Evolutionary conservation across 805 yeast species (phyloP), one percentile per base, ranked within the genome.

Genomic region (Saturnispora mendoncae): DNA sequence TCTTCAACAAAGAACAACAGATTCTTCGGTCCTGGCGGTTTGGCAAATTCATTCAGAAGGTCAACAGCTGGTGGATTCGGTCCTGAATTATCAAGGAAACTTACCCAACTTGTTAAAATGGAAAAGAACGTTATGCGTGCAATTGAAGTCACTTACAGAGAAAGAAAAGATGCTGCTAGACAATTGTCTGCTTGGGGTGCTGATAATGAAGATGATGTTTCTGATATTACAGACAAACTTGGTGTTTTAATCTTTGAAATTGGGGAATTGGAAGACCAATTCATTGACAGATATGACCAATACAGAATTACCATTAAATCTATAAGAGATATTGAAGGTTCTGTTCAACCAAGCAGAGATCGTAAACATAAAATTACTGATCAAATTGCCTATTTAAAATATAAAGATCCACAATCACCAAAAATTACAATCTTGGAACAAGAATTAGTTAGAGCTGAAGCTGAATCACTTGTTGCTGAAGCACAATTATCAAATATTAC

Each of bases 1-100:
- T 43, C 97, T 97, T 38, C 97, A 96, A 51, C 80, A 95, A 33
- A 79, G 94, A 35, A 78, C 95, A 24, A 69, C 95, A 76, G 70
- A 57, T 84, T 82, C 62, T 84, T 84, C 58, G 94, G 94, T 56
- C 74, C 76, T 54, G 72, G 80, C 19, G 78, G 84, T 23, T 68
- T 84, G 51, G 66, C 76, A 38, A 50, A 50, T 45, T 47, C 57
- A 23, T 46, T 59, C 57, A 74, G 88, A 66, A 77, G 76, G 60
- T 70, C 76, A 41, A 71, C 84, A 39, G 90, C 92, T 41, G 92
- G 88, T 42, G 71, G 79, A 35, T 75, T 80, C 51, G 90, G 88
- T 17, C 94, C 94, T 6, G 92, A 82, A 57, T 66, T 83, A 55
- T 71, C 88, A 36, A 75, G 83, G 61, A 82, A 82, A 59, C 69